These are phyloP conservation scores for Ammopiptanthus mongolicus DNA, from an alignment of 306 rosid genomes.

Conservation along the genomic window DNA sequence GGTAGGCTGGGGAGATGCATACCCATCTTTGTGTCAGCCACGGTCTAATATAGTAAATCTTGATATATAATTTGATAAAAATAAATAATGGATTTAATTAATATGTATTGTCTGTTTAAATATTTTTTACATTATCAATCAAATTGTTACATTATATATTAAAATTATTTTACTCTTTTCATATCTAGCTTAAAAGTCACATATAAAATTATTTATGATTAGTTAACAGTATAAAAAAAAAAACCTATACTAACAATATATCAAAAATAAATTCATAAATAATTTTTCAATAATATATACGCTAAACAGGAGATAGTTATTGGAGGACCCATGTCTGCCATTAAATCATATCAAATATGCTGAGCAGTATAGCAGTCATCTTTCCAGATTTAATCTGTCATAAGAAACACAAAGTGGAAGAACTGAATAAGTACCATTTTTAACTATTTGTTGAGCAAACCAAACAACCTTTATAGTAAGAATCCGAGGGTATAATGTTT, in stretches of 20 bases:
- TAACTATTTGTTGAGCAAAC: conserved; percentile 13
- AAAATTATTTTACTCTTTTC: no score
- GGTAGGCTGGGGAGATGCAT: neutral
- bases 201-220: no score
- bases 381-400: conserved; percentile 7
- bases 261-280: neutral
- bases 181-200: no score
- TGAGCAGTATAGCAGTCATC: neutral
- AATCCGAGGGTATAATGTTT: conserved; percentile 35
- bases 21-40: conserved; percentile 12
- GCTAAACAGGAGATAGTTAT: neutral
- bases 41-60: neutral
- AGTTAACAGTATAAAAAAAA: no score
- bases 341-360: conserved; percentile 9
- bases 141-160: no score
- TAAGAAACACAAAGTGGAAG: neutral
- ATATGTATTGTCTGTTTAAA: no score
- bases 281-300: neutral
- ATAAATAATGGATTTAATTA: no score
- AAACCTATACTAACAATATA: no score
- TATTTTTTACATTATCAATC: no score
- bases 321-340: conserved; percentile 30
- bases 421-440: neutral
- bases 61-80: neutral
- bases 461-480: conserved; percentile 23